A percentile compares a stretch with the other conserved stretches of the same genome.
Evolutionary conservation across 371 early-diverging fungal genomes (phyloP).

Genomic region (Caulochytrium protostelioides): DNA sequence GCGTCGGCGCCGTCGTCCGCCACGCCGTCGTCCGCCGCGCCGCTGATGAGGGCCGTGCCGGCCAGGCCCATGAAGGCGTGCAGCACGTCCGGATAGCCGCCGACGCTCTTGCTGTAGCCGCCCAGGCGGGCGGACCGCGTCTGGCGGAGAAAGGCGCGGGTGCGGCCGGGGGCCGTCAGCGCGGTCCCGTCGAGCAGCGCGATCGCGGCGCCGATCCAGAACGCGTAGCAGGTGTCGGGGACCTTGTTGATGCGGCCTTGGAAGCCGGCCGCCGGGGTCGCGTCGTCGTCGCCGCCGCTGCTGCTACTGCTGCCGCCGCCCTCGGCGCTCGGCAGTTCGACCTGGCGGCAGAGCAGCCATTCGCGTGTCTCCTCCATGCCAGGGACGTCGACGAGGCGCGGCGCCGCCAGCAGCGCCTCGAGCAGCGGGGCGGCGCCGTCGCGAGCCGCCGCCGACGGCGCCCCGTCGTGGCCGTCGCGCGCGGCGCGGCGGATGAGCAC

Average conservation of each 20-base stretch:
- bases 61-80: slow-evolving; percentile 78
- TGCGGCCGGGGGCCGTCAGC: not conserved
- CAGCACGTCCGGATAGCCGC: slow-evolving; percentile 41
- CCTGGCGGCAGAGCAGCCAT: slow-evolving; percentile 63
- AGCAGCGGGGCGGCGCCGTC: too few species aligned
- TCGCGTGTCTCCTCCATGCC: slow-evolving; percentile 33
- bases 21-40: slow-evolving; percentile 25
- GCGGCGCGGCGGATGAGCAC: slow-evolving; percentile 38
- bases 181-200: slow-evolving; percentile 17
- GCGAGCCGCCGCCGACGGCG: too few species aligned
- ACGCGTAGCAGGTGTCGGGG: slow-evolving; percentile 92
- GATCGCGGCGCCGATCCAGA: slow-evolving; percentile 84
- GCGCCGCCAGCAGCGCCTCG: too few species aligned
- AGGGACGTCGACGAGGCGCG: slow-evolving; percentile 36
- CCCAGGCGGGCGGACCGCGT: slow-evolving; percentile 47
- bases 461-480: slow-evolving; percentile 2
- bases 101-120: slow-evolving; percentile 57
- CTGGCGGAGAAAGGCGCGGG: slow-evolving; percentile 5
- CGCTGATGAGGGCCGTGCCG: slow-evolving; percentile 32
- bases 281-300: too few species aligned
- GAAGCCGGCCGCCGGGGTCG: too few species aligned
- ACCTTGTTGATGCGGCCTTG: slow-evolving; percentile 78
- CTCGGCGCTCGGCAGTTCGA: too few species aligned
- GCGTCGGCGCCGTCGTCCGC: too few species aligned
- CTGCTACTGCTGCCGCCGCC: too few species aligned